Evolutionary conservation across 139 green algal species (phyloP).

Genomic region (Micromonas pusilla): DNA sequence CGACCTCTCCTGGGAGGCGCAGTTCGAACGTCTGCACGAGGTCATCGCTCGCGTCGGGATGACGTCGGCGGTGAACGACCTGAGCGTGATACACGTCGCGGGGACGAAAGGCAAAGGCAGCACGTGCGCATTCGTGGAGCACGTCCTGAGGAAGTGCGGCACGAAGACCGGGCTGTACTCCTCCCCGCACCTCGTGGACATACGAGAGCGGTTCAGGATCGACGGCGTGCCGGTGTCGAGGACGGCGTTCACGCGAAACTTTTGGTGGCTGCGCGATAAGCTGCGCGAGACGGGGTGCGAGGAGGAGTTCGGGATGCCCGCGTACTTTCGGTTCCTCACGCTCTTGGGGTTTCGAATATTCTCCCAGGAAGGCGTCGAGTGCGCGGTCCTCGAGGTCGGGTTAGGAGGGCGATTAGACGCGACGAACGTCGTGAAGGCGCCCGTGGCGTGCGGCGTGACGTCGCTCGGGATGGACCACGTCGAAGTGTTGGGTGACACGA

Average conservation of each 20-base stretch:
- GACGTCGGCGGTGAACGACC: neutral
- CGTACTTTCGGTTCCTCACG: constrained; percentile 92
- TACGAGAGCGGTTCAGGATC: constrained; percentile 46
- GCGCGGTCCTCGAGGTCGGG: constrained; percentile 86
- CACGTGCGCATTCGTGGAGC: constrained; percentile 44
- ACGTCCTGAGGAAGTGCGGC: constrained; percentile 31
- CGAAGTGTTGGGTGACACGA: constrained; percentile 85
- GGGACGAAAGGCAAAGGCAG: constrained; percentile 39
- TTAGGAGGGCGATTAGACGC: constrained; percentile 90
- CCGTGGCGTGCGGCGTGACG: constrained; percentile 67
- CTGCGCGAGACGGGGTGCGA: neutral
- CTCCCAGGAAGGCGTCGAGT: constrained; percentile 57
- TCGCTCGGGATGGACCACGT: constrained; percentile 92
- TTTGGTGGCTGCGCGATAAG: constrained; percentile 17
- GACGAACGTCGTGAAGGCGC: constrained; percentile 69
- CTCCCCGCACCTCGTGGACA: constrained; percentile 46
- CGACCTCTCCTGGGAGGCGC: constrained; percentile 4
- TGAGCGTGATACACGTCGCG: constrained; percentile 29
- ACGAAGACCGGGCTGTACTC: constrained; percentile 41
- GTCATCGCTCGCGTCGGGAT: neutral
- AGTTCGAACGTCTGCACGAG: neutral
- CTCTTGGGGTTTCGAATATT: constrained; percentile 69
- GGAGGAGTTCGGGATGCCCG: constrained; percentile 59
- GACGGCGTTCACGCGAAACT: neutral
- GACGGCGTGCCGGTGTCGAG: constrained; percentile 22